Evolutionary conservation across 257 asterid genomes (phyloP), one percentile per base, ranked within the genome.

Genomic region (Salvia splendens): DNA sequence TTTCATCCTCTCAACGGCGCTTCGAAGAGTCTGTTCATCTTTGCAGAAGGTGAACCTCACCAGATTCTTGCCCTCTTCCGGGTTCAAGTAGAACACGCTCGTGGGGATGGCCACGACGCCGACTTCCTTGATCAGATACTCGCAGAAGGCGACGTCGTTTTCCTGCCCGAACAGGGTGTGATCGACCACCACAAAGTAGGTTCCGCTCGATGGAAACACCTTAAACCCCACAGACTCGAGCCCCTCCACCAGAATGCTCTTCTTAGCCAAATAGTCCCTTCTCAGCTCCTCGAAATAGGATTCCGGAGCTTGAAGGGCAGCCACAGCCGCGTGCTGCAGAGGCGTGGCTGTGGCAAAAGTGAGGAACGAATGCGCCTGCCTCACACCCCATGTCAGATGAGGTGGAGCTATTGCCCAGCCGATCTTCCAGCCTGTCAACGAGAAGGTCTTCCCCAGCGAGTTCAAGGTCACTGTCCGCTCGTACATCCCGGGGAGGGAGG

Each of bases 351-450:
- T 54, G 6, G 61, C 15, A 5, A 94, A 94, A 2, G 97, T 94
- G 48, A 94, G 88, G 75, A 51, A 94, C 4, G 99, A 79, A 68
- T 94, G 99, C 0, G 96, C 99, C 70, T 88, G 97, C 65, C 96
- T 85, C 40, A 94, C 67, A 5, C 99, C 99, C 99, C 99, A 94
- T 1, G 92, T 84, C 77, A 94, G 69, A 59, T 88, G 95, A 4
- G 95, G 88, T 0, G 99, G 97, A 42, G 97, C 99, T 57, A 94
- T 82, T 0, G 99, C 96, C 99, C 99, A 94, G 8, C 99, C 99
- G 12, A 91, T 85, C 70, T 94, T 94, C 99, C 99, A 94, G 50
- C 99, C 99, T 0, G 99, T 94, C 35, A 94, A 72, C 0, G 99
- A 94, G 61, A 94, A 94, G 0, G 96, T 94, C 88, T 94, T 94